phyloP scores from a whole-genome alignment of 1,284 basidiomycete species.

The Phellopilus nigrolimitatus region DNA sequence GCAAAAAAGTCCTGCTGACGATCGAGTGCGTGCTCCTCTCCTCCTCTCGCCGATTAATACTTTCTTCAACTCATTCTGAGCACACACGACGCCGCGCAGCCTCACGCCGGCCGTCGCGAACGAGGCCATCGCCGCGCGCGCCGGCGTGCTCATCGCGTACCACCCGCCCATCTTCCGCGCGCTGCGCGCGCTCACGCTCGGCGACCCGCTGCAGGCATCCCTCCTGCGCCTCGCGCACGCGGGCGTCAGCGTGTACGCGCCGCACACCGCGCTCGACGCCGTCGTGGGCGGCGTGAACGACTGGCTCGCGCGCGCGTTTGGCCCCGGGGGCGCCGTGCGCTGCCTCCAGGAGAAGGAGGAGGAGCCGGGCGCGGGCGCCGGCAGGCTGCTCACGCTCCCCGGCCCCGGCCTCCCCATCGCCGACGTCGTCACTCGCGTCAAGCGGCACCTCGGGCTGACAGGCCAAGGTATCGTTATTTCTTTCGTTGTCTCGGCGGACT shows the following conservation, averaged over 20 bases:
- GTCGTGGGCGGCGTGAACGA: conserved; percentile 84
- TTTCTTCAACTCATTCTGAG: conserved; percentile 9
- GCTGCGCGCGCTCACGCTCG: conserved; percentile 73
- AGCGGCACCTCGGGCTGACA: conserved; percentile 58
- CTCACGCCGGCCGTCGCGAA: conserved; percentile 73
- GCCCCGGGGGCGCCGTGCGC: not conserved
- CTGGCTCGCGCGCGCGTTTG: conserved; percentile 56
- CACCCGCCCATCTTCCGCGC: conserved; percentile 88
- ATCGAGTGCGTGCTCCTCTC: conserved; percentile 62
- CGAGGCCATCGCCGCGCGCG: conserved; percentile 64
- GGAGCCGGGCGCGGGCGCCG: conserved; percentile 48
- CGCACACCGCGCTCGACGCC: conserved; percentile 84
- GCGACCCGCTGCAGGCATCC: conserved; percentile 75
- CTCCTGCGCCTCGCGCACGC: conserved; percentile 75
- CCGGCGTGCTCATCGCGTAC: conserved; percentile 77
- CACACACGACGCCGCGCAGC: conserved; percentile 66
- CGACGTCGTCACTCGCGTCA: conserved; percentile 62
- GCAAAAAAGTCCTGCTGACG: conserved; percentile 72
- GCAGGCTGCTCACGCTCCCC: conserved; percentile 60
- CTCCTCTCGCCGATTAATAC: conserved; percentile 1
- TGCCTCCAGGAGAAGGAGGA: conserved; percentile 25
- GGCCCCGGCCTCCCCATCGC: conserved; percentile 48
- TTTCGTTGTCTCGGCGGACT: not conserved
- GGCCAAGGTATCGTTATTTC: conserved; percentile 41
- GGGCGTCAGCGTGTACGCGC: conserved; percentile 83